These are phyloP conservation scores for Naganishia randhawae DNA, from an alignment of 768 basidiomycete species.

Conservation along the genomic window DNA sequence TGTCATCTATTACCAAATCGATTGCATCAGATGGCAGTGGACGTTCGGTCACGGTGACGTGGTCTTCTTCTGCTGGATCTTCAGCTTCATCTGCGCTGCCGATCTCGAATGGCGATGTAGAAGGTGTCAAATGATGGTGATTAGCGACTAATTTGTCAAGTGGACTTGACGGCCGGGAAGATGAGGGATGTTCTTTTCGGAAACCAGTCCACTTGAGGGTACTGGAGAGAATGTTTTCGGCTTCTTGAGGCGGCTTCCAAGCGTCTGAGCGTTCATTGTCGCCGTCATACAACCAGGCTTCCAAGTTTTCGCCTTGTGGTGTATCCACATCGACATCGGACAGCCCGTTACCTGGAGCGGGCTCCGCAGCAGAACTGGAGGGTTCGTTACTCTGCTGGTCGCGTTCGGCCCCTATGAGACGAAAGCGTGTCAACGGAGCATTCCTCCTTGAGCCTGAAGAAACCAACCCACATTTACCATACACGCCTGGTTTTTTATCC, in stretches of 20 bases:
- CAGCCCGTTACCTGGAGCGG: constrained; percentile 14
- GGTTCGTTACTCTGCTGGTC: background rate
- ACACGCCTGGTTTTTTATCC: constrained; percentile 30
- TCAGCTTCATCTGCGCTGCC: constrained; percentile 35
- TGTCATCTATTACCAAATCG: constrained; percentile 77
- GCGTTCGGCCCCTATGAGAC: constrained; percentile 18
- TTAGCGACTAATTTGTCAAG: background rate
- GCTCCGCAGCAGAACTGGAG: background rate
- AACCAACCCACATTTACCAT: constrained; percentile 26
- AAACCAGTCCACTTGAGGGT: constrained; percentile 19
- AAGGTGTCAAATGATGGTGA: constrained; percentile 29
- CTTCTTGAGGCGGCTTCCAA: constrained; percentile 31
- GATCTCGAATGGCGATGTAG: constrained; percentile 38
- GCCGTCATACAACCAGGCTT: constrained; percentile 44
- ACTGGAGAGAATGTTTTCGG: constrained; percentile 13
- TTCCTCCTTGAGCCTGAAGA: background rate
- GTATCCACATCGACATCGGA: constrained; percentile 10
- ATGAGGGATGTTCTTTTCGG: constrained; percentile 5
- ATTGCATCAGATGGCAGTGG: constrained; percentile 63
- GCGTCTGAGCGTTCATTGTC: constrained; percentile 39
- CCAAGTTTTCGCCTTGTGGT: constrained; percentile 25
- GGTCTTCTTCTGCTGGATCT: constrained; percentile 37
- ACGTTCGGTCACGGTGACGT: constrained; percentile 33
- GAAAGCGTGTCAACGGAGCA: background rate
- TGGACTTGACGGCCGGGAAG: background rate